Base-by-base conservation (phyloP, 2,329 filamentous ascomycete species). In the Fonsecaea multimorphosa region DNA sequence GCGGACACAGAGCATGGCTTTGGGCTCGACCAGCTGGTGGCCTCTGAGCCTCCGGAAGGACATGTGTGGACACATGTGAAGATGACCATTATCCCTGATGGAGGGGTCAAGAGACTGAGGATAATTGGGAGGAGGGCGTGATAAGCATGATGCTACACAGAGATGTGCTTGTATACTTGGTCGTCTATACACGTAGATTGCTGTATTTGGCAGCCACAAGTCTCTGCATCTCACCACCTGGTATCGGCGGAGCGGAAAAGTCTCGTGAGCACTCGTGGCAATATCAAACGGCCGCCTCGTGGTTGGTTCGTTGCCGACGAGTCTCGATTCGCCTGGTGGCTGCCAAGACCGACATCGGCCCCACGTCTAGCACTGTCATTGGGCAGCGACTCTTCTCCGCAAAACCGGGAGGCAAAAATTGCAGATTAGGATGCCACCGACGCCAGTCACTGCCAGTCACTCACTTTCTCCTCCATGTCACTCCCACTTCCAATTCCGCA, bases 41-140 rank as follows among this genome's bases (percentile, higher is more conserved):
- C 53, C 7, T 68, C 63, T 14, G 62, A 91, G 72, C 93, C 93
- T 76, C 91, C 91, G 49, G 91, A 87, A 91, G 27, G 85, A 86
- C 84, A 82, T 75, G 80, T 82, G 1, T 91, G 92, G 74, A 92
- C 90, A 12, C 93, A 95, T 79, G 88, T 93, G 24, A 97, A 96
- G 84, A 82, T 98, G 76, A 91, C 92, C 36, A 95, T 97, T 76
- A 92, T 97, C 72, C 94, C 94, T 0, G 93, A 98, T 78, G 93
- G 94, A 36, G 93, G 94, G 27, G 91, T 97, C 2, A 97, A 96
- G 86, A 84, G 93, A 70, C 85, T 97, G 70, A 86, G 92, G 53
- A 87, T 94, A 1, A 88, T 91, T 77, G 91, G 90, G 1, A 87
- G 84, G 74, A 83, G 87, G 71, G 80, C 78, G 51, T 73, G 68